Conservation (phyloP, 441 rosid genomes). For the Breynia disticha region DNA sequence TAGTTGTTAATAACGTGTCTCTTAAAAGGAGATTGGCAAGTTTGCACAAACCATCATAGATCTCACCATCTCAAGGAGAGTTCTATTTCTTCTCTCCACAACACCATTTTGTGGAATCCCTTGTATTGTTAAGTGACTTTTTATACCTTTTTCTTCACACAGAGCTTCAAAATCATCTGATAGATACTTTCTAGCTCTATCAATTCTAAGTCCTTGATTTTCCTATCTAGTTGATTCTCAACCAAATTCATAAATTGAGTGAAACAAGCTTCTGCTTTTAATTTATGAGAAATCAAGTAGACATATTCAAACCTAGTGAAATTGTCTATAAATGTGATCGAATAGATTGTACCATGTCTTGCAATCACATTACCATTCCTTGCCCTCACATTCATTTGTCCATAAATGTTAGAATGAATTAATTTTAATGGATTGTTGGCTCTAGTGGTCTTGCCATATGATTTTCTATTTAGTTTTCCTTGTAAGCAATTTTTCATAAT, state of each 20-base stretch:
- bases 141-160: too few species aligned
- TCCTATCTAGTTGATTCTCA: neutral
- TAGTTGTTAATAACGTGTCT: neutral
- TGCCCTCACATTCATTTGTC: slow-evolving; percentile 2
- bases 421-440: neutral
- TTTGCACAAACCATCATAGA: neutral
- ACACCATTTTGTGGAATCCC: too few species aligned
- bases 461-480: neutral
- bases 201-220: neutral
- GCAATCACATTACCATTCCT: too few species aligned
- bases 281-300: neutral
- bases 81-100: too few species aligned
- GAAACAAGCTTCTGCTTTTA: neutral
- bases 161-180: too few species aligned
- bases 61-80: too few species aligned
- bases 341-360: neutral
- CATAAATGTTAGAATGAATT: slow-evolving; percentile 5
- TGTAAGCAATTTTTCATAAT: neutral
- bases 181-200: neutral
- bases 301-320: neutral
- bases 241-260: neutral
- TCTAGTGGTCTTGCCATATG: neutral
- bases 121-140: too few species aligned
- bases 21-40: neutral
- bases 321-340: slow-evolving; percentile 5